Evolutionary conservation across 1,284 basidiomycete species (phyloP).

Genomic region (Tylopilus sp.): DNA sequence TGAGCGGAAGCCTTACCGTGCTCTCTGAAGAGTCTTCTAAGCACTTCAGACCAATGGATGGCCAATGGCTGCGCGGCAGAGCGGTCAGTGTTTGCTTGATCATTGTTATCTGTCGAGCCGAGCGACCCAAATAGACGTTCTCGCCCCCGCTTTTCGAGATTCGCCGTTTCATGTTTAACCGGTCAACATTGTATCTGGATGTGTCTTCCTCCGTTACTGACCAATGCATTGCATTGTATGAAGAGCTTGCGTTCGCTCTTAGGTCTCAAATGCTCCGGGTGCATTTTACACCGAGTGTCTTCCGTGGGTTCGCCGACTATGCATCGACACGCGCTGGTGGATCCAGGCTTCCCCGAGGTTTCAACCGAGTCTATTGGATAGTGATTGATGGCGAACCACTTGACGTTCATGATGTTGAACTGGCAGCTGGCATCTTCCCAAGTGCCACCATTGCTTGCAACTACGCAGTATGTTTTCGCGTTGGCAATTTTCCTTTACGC

Average conservation of each 20-base stretch:
- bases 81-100: conserved; percentile 15
- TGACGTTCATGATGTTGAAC: conserved; percentile 22
- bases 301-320: conserved; percentile 29
- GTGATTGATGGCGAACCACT: conserved; percentile 30
- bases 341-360: conserved; percentile 21
- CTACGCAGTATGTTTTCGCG: conserved; percentile 23
- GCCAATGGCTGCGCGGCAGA: conserved; percentile 31
- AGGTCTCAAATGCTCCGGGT: conserved; percentile 27
- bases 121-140: conserved; percentile 20
- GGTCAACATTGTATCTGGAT: conserved; percentile 29
- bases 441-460: conserved; percentile 29
- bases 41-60: conserved; percentile 23
- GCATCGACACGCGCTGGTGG: conserved; percentile 19
- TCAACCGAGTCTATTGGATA: conserved; percentile 30
- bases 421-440: conserved; percentile 25
- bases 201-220: conserved; percentile 23
- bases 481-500: not conserved
- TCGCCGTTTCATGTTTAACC: conserved; percentile 32
- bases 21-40: conserved; percentile 28
- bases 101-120: not conserved
- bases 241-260: conserved; percentile 25
- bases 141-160: conserved; percentile 31
- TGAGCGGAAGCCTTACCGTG: conserved; percentile 23
- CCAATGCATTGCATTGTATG: conserved; percentile 24
- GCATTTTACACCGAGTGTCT: conserved; percentile 29